These are phyloP conservation scores for Arthrinium phaeospermum DNA, from an alignment of 2,329 filamentous ascomycete genomes.

Conservation along the genomic window DNA sequence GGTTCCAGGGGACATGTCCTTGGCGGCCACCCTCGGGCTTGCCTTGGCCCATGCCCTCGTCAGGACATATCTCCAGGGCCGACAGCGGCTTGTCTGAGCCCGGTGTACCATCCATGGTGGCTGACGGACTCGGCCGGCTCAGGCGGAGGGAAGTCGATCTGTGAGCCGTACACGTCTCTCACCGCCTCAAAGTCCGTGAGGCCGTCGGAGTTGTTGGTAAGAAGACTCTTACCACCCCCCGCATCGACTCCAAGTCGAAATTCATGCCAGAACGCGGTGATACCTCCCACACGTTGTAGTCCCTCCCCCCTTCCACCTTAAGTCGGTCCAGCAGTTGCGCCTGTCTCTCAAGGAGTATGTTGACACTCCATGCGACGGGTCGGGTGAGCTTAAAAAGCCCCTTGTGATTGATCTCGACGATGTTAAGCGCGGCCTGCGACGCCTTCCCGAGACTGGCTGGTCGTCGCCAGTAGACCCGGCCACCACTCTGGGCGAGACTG, in stretches of 20 bases:
- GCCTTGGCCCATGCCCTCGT: constrained; percentile 57
- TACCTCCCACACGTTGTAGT: too few relatives aligned
- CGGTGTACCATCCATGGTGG: too few relatives aligned
- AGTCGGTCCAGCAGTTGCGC: neutral
- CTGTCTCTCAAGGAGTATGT: neutral
- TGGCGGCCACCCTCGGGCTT: constrained; percentile 57
- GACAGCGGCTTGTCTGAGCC: too few relatives aligned
- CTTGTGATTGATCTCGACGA: neutral
- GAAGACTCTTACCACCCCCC: too few relatives aligned
- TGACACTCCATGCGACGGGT: neutral
- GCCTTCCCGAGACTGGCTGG: neutral
- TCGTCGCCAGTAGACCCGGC: too few relatives aligned
- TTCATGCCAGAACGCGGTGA: too few relatives aligned
- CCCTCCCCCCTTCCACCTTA: neutral
- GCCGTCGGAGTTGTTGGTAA: constrained; percentile 56
- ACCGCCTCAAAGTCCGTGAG: constrained; percentile 55
- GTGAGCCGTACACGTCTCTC: constrained; percentile 64
- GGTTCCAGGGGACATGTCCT: constrained; percentile 54
- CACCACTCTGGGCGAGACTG: constrained; percentile 51
- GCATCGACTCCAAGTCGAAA: too few relatives aligned
- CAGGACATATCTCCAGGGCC: constrained; percentile 39
- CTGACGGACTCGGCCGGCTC: too few relatives aligned
- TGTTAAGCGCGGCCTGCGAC: neutral
- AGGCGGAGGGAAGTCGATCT: constrained; percentile 55
- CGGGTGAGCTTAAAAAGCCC: neutral